Conservation (phyloP, 2,329 filamentous ascomycete species). For the Fonsecaea erecta region DNA sequence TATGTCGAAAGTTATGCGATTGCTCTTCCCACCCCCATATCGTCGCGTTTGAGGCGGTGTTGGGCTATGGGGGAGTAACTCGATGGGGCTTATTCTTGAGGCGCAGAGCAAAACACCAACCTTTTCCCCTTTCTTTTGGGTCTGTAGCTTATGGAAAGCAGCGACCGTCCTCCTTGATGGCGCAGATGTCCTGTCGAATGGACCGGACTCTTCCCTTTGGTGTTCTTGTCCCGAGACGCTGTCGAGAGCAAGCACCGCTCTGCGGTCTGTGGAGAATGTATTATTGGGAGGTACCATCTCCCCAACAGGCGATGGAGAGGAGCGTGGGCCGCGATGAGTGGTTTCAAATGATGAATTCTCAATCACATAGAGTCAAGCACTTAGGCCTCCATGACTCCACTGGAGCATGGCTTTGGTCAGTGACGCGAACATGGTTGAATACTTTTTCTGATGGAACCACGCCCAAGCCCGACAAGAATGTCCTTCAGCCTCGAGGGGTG, state of each 20-base stretch:
- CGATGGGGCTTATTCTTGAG: slow-evolving; percentile 99
- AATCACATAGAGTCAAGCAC: slow-evolving; percentile 98
- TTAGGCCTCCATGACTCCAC: slow-evolving; percentile 63
- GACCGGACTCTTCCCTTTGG: slow-evolving; percentile 59
- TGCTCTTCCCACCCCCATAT: slow-evolving; percentile 60
- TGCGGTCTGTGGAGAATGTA: neutral
- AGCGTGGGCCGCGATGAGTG: slow-evolving; percentile 34
- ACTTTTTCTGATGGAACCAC: slow-evolving; percentile 56
- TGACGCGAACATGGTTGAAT: slow-evolving; percentile 56
- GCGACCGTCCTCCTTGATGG: slow-evolving; percentile 42
- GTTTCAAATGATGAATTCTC: slow-evolving; percentile 85
- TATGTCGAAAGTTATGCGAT: slow-evolving; percentile 98
- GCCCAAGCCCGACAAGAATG: slow-evolving; percentile 45
- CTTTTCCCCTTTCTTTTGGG: slow-evolving; percentile 42
- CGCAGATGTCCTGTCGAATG: slow-evolving; percentile 70
- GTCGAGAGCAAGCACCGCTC: neutral
- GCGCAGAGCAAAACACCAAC: slow-evolving; percentile 72
- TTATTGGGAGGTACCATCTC: slow-evolving; percentile 17
- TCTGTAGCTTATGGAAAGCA: slow-evolving; percentile 62
- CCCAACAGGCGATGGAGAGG: slow-evolving; percentile 13
- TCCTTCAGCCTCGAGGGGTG: slow-evolving; percentile 8
- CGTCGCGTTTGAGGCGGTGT: slow-evolving; percentile 39
- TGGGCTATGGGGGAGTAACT: slow-evolving; percentile 70
- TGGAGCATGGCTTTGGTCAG: slow-evolving; percentile 44
- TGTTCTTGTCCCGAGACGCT: neutral